Percentiles rank a stretch among this genome's conserved stretches.
phyloP scores from a whole-genome alignment of 2,329 filamentous ascomycete species.

The Aspergillus sp. region DNA sequence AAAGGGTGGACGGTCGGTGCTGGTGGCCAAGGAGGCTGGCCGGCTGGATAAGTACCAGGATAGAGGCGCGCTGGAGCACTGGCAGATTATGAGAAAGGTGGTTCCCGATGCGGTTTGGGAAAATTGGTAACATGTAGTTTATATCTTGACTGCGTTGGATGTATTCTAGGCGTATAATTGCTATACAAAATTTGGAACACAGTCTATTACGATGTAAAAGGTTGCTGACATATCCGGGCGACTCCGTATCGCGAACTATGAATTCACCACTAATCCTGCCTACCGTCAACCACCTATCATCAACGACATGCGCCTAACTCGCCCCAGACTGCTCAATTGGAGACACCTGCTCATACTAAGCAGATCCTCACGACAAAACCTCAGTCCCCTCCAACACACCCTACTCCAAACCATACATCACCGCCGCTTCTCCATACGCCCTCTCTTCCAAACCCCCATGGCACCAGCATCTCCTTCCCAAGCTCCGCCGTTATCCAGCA shows the following conservation, averaged over 20 bases:
- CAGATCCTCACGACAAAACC: background rate
- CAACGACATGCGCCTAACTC: no score
- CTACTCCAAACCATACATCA: background rate
- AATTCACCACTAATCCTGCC: no score
- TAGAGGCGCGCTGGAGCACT: slow-evolving; percentile 78
- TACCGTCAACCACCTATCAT: no score
- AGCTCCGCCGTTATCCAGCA: no score
- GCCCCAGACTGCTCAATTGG: no score
- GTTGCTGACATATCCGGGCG: background rate
- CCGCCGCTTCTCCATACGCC: background rate
- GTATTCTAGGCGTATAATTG: background rate
- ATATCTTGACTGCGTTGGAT: background rate
- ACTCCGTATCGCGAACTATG: no score
- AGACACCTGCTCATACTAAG: no score
- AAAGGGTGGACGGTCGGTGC: slow-evolving; percentile 43
- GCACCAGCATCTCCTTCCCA: background rate
- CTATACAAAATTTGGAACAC: no score
- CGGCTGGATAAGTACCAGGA: slow-evolving; percentile 71
- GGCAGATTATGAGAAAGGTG: slow-evolving; percentile 86
- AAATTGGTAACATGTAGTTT: slow-evolving; percentile 60
- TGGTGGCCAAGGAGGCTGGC: slow-evolving; percentile 55
- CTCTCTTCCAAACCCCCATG: background rate
- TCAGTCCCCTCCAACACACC: background rate
- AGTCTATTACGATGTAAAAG: no score
- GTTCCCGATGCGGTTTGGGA: slow-evolving; percentile 80